Evolutionary conservation across 257 asterid genomes (phyloP), one percentile per base, ranked within the genome.

Genomic region (Solanum okadae): DNA sequence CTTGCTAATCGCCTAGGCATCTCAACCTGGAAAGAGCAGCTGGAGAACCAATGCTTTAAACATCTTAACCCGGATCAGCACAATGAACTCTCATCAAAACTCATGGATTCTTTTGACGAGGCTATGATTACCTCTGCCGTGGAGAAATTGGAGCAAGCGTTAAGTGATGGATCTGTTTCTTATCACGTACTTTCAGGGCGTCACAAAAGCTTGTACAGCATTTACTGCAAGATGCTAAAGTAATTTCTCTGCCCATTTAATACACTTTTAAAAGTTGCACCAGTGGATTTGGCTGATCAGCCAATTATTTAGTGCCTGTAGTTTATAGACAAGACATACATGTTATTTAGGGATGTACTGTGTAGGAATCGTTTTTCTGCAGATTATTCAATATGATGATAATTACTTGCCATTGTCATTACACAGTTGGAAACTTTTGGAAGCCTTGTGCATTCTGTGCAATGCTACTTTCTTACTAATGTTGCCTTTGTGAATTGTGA

Each of bases 1-100:
- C 90, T 97, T 87, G 98, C 99, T 37, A 96, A 95, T 88, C 96
- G 99, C 86, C 91, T 97, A 90, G 99, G 99, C 37, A 96, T 96
- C 88, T 97, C 92, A 33, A 94, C 96, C 29, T 97, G 98, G 99
- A 97, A 97, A 86, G 98, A 94, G 87, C 96, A 92, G 96, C 94
- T 97, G 12, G 99, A 97, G 88, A 94, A 97, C 90, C 94, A 96
- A 20, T 94, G 98, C 90, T 97, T 97, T 92, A 93, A 92, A 56
- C 86, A 94, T 90, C 95, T 97, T 56, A 87, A 94, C 87, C 99
- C 99, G 2, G 94, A 92, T 75, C 94, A 94, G 84, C 94, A 96
- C 92, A 89, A 87, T 92, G 98, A 92, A 59, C 90, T 97, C 67
- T 93, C 98, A 12, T 93, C 98, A 72, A 94, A 93, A 90, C 94